Evolutionary conservation across 2,329 filamentous ascomycete genomes (phyloP), one percentile per base, ranked within the genome.

Genomic region (Xylaria sp.): DNA sequence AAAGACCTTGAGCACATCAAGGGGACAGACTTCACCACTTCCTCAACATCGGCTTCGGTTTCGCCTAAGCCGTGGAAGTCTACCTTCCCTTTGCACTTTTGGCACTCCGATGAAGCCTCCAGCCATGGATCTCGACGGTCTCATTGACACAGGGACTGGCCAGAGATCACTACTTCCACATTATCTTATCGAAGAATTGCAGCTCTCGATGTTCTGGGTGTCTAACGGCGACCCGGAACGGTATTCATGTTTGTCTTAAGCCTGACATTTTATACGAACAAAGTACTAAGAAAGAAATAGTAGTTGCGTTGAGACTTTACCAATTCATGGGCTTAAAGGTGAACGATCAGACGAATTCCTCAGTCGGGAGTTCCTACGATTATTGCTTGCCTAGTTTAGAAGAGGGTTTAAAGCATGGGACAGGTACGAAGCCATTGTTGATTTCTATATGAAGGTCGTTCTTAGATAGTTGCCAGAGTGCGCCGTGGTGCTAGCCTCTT

Each of bases 71-170:
- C 39, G 5, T 58, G 56, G 56, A 58, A 58, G 7, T 20, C 56
- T 30, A 45, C 56, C 15, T 58, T 57, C 45, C 23, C 39, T 15
- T 41, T 45, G 2, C 36, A 20, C n/a, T 58, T 58, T n/a, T 45
- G 56, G 56, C 55, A 58, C 10, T 4, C 25, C 18, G 39, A 45
- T 20, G 39, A 32, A 20, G 0, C 55, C 34, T 43, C 36, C 4
- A 4, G 12, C 15, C 2, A 57, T 23, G 9, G 23, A 50, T 13
- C 15, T 30, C 36, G 23, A 30, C 36, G 12, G 18, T 30, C 36
- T 30, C 13, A 23, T 15, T 57, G 55, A 43, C 15, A 39, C 7
- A 6, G 4, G 7, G 15, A 15, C 32, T 12, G 52, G n/a, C 10
- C 4, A 25, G n/a, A 25, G 23, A 23, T 25, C 34, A 41, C 34